Evolutionary conservation across 176 grass and related monocot genomes (phyloP).

Genomic region (bread wheat (Triticum aestivum)): IWGSC_CS_RefSeq_v2.1 NC_057801.1:780341044-780341543

Average conservation of each 20-base stretch:
- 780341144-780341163: not conserved
- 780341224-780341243: not conserved
- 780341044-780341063: not conserved
- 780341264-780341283: constrained; percentile 2
- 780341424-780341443: not conserved
- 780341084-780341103: constrained; percentile 22
- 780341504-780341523: not conserved
- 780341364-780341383: not conserved
- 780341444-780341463: not conserved
- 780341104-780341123: not conserved
- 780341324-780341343: constrained; percentile 7
- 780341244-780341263: constrained; percentile 21
- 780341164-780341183: not conserved
- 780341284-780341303: constrained; percentile 26
- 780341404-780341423: not conserved
- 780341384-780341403: not conserved
- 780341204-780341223: not conserved
- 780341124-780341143: not conserved
- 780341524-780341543: not conserved
- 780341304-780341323: not conserved
- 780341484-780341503: not conserved
- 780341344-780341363: not conserved
- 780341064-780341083: constrained; percentile 29
- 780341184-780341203: too few species aligned
- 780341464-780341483: not conserved